Evolutionary conservation across 2,329 filamentous ascomycete species (phyloP).

Genomic region (Fusarium sp.): DNA sequence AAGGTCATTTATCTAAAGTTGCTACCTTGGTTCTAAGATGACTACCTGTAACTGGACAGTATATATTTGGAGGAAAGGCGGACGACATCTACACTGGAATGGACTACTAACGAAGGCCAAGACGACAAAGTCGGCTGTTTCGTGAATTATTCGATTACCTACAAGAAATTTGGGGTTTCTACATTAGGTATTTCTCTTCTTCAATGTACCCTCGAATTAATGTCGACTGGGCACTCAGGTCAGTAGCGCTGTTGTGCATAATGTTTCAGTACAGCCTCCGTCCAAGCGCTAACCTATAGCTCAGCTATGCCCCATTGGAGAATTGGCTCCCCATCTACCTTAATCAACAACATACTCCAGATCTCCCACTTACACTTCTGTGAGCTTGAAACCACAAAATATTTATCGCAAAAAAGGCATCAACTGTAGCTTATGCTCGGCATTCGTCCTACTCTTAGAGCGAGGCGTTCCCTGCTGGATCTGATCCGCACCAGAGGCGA

Average conservation of each 20-base stretch:
- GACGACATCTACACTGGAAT: not conserved
- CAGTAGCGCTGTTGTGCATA: not conserved
- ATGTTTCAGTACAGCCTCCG: slow-evolving; percentile 3
- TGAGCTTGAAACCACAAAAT: slow-evolving; percentile 14
- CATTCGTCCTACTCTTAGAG: slow-evolving; percentile 60
- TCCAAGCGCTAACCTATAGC: slow-evolving; percentile 16
- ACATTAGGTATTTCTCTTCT: not conserved
- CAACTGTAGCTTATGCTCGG: slow-evolving; percentile 56
- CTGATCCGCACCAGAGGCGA: slow-evolving; percentile 54
- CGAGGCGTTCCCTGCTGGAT: slow-evolving; percentile 64
- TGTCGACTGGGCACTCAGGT: not conserved
- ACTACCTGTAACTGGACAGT: not conserved
- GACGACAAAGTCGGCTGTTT: not conserved
- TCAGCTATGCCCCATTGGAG: slow-evolving; percentile 8
- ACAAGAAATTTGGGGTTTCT: not conserved
- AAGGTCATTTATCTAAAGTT: not conserved
- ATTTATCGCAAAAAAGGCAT: slow-evolving; percentile 26
- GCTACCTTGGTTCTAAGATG: not conserved
- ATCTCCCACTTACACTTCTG: not conserved
- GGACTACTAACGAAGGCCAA: not conserved
- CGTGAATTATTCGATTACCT: not conserved
- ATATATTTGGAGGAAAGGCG: not conserved
- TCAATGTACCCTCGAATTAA: not conserved
- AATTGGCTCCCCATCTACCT: slow-evolving; percentile 16
- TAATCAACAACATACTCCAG: slow-evolving; percentile 13